Evolutionary conservation across 257 asterid genomes (phyloP).

Genomic region (Verbascum thapsus): DNA sequence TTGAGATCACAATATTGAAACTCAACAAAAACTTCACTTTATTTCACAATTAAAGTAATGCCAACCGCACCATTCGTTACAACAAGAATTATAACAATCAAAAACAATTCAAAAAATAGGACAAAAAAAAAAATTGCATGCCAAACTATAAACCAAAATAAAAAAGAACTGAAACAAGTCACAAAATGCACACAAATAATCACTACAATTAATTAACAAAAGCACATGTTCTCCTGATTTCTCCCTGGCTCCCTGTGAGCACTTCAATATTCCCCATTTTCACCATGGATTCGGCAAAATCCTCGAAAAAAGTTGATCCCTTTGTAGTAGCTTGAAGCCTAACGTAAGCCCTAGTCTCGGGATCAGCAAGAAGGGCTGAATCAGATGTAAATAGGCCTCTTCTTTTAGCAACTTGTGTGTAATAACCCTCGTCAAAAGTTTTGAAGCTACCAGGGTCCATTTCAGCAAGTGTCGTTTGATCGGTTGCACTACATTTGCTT

Average conservation of each 20-base stretch:
- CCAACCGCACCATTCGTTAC: too few relatives aligned
- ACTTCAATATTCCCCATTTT: slow-evolving; percentile 56
- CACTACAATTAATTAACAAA: slow-evolving; percentile 34
- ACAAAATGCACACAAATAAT: too few relatives aligned
- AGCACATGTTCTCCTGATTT: slow-evolving; percentile 50
- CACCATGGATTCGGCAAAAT: slow-evolving; percentile 51
- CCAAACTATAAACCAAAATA: too few relatives aligned
- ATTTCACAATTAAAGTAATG: too few relatives aligned
- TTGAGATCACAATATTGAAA: too few relatives aligned
- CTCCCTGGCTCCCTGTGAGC: slow-evolving; percentile 53
- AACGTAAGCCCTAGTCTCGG: slow-evolving; percentile 40
- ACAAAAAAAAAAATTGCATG: too few relatives aligned
- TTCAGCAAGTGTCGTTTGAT: slow-evolving; percentile 44
- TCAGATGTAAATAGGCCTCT: slow-evolving; percentile 54
- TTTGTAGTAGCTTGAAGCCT: slow-evolving; percentile 23
- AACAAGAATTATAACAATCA: too few relatives aligned
- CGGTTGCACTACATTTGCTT: slow-evolving; percentile 43
- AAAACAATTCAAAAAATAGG: too few relatives aligned
- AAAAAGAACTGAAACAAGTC: too few relatives aligned
- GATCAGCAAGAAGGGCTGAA: slow-evolving; percentile 51
- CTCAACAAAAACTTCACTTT: too few relatives aligned
- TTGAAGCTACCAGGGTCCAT: slow-evolving; percentile 64
- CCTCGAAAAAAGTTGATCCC: slow-evolving; percentile 38
- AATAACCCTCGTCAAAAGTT: slow-evolving; percentile 47
- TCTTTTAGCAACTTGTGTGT: slow-evolving; percentile 40